phyloP scores from a whole-genome alignment of 805 yeast species.

The Candida incommunis region DNA sequence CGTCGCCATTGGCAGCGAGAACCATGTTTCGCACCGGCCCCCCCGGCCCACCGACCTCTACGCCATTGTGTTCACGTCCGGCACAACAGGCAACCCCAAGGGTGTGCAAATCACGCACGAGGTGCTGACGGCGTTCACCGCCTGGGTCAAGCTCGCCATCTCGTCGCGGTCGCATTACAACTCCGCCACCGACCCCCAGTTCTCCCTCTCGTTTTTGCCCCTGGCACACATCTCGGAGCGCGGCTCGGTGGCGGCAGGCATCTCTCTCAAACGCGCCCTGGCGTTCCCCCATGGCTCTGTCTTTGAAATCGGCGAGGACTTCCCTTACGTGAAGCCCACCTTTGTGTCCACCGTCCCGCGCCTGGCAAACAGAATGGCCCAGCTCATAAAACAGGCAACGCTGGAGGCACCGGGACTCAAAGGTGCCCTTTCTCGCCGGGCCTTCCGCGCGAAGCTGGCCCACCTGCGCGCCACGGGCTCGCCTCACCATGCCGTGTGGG shows the following conservation, averaged over 20 bases:
- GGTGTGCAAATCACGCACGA: constrained; percentile 24
- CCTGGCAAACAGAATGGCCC: constrained; percentile 45
- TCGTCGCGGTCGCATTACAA: not conserved
- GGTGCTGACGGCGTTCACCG: constrained; percentile 25
- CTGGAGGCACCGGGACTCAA: constrained; percentile 31
- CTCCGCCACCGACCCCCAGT: not conserved
- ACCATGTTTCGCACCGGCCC: constrained; percentile 32
- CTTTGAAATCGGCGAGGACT: constrained; percentile 44
- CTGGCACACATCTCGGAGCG: constrained; percentile 48
- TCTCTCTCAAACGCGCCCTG: constrained; percentile 33
- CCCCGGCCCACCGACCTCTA: constrained; percentile 40
- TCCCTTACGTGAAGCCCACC: constrained; percentile 39
- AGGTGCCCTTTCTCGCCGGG: constrained; percentile 28
- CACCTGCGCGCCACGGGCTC: constrained; percentile 23
- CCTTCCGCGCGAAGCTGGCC: constrained; percentile 27
- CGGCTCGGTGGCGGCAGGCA: constrained; percentile 28
- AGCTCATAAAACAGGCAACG: constrained; percentile 38
- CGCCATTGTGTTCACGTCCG: constrained; percentile 30
- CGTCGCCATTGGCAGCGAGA: constrained; percentile 27
- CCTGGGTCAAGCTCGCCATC: constrained; percentile 22
- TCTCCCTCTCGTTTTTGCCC: constrained; percentile 29
- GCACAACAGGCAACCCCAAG: constrained; percentile 25
- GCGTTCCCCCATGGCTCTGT: constrained; percentile 44
- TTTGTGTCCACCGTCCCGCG: constrained; percentile 50
- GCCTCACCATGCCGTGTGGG: constrained; percentile 25